Evolutionary conservation across 176 grass and related monocot species (phyloP).

Genomic region (Typha latifolia): DNA sequence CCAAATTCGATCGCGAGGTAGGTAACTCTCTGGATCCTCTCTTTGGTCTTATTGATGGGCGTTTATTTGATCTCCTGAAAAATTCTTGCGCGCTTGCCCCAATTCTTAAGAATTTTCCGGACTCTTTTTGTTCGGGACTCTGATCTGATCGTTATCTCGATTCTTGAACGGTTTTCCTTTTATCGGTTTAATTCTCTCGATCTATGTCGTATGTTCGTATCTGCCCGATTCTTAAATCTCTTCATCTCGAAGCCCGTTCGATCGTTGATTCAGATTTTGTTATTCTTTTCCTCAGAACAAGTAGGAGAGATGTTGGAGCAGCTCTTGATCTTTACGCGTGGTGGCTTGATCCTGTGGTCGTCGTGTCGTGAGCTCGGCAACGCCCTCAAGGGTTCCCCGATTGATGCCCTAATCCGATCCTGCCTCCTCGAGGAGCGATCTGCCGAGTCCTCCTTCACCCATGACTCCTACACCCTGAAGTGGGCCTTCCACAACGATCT

Average conservation of each 20-base stretch:
- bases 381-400: conserved; percentile 73
- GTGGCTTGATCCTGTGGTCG: conserved; percentile 90
- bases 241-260: not conserved
- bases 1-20: not conserved
- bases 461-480: conserved; percentile 69
- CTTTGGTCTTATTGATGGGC: not conserved
- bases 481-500: conserved; percentile 95
- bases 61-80: not conserved
- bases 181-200: not conserved
- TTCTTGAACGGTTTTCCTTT: not conserved
- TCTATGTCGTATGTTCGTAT: not conserved
- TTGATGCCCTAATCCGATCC: conserved; percentile 85
- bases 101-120: not conserved
- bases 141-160: not conserved
- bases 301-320: conserved; percentile 74
- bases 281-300: not conserved
- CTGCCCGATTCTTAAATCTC: not conserved
- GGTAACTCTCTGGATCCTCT: not conserved
- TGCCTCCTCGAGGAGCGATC: conserved; percentile 94
- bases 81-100: not conserved
- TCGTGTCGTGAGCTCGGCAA: conserved; percentile 53
- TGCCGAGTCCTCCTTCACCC: conserved; percentile 57
- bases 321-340: conserved; percentile 87
- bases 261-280: not conserved
- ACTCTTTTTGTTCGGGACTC: not conserved